Base-by-base conservation (phyloP, 768 basidiomycete genomes). In the Naematelia encephala region DNA sequence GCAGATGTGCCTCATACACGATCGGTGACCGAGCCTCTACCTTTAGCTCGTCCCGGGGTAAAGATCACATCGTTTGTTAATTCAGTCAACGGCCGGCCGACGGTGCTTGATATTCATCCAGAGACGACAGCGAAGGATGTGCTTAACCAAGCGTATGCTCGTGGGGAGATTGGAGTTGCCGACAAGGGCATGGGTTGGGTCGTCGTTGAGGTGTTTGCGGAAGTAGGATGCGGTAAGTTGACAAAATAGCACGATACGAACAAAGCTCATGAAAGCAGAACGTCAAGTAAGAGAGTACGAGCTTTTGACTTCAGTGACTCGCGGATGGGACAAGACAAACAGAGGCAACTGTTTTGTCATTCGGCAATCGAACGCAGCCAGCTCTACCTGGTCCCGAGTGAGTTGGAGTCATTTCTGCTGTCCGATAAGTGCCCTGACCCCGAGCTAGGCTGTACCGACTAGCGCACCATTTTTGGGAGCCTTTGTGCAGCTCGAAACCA, bases 231-330 rank as follows among this genome's bases (percentile, higher is more conserved):
- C 86, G 92, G 92, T 93, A 72, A 62, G 80, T 76, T 25, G 25
- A 11, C 1, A 42, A 12, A 16, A n/a, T 43, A 25, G 21, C 52
- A 1, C 13, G 12, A 29, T n/a, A 54, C 5, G 23, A 8, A 1
- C 23, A 16, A 63, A 5, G 57, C 39, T 54, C 22, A 51, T 54
- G 51, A 51, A 59, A 58, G 52, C 70, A 92, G 94, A 99, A 77
- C 87, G 94, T 0, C 92, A 92, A 14, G 81, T 98, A 30, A 81
- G 96, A 55, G 85, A 85, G 73, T 99, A 86, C 69, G 94, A 99
- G 74, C 78, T 86, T n/a, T 73, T 96, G 0, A 78, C 82, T 5
- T 87, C 90, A 57, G 82, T 97, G 27, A 84, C 87, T 62, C 84
- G 85, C 19, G 88, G 90, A 2, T 99, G 94, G 93, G 87, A 91